A percentile compares a stretch with the other conserved stretches of the same genome.
Conservation (phyloP, 371 early-diverging fungal genomes). For the Rhizopus delemar region DNA sequence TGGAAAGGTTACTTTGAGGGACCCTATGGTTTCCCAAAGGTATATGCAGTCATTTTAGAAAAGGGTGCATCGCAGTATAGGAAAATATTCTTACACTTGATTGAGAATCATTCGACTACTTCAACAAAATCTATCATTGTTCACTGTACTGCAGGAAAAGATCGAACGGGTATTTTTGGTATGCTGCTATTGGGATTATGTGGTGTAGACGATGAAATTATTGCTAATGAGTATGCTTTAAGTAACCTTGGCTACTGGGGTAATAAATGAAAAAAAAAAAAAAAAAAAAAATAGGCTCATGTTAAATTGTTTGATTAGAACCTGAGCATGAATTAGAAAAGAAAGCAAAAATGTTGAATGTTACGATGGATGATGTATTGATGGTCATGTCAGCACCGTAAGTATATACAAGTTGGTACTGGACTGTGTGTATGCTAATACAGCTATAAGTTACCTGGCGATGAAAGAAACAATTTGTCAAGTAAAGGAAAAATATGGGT, state of each 20-base stretch:
- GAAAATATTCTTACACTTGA: slow-evolving; percentile 56
- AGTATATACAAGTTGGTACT: slow-evolving; percentile 8
- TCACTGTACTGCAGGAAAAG: slow-evolving; percentile 91
- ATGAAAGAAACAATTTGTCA: slow-evolving; percentile 47
- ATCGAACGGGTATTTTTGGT: slow-evolving; percentile 81
- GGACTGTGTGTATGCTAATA: neutral
- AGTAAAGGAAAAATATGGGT: slow-evolving; percentile 30
- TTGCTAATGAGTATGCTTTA: slow-evolving; percentile 77
- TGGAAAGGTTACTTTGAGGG: slow-evolving; percentile 65
- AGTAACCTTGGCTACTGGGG: slow-evolving; percentile 57
- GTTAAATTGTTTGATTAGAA: slow-evolving; percentile 22
- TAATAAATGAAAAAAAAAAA: slow-evolving; percentile 10
- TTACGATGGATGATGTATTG: slow-evolving; percentile 37
- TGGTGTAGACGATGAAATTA: slow-evolving; percentile 72
- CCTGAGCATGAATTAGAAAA: slow-evolving; percentile 38
- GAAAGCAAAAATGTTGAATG: slow-evolving; percentile 36
- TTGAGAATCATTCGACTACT: slow-evolving; percentile 52
- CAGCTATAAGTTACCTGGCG: slow-evolving; percentile 32
- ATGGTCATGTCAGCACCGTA: slow-evolving; percentile 56
- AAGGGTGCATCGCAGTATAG: slow-evolving; percentile 52
- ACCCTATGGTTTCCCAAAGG: slow-evolving; percentile 57
- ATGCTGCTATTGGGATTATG: slow-evolving; percentile 72
- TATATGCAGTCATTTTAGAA: slow-evolving; percentile 57
- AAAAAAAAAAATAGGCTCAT: neutral
- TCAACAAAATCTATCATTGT: slow-evolving; percentile 63